Base-by-base conservation (phyloP, 2,329 filamentous ascomycete genomes). In the Blumeria graminis region DNA sequence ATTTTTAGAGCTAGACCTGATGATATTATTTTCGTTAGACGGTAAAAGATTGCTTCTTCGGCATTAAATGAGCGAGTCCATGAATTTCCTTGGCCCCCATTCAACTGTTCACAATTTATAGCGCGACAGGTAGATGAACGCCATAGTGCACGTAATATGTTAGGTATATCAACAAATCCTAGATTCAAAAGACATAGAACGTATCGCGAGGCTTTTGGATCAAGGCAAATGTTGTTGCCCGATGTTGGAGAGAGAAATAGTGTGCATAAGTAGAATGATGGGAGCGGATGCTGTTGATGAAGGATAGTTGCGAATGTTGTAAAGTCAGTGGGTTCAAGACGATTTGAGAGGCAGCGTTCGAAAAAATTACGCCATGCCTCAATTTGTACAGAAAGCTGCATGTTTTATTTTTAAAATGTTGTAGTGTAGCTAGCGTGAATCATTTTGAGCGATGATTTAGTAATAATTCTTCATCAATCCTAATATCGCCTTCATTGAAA, bases 121-220 rank as follows among this genome's bases (percentile, higher is more conserved):
- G 11, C 55, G 46, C 57, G 57, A 39, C 64, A 64, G 33, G 60
- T 65, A 9, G 64, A 80, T 64, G 77, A 79, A 56, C 71, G 74
- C 64, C 76, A 75, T 28, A 83, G 65, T 0, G 72, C 73, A 56
- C 68, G 69, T 51, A 84, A 69, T 33, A 82, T 70, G 0, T 75
- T 74, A 0, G 75, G 70, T 3, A 74, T 71, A 60, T 79, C 73
- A 58, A 82, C 68, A 57, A 75, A 70, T 35, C 71, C 69, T 52
- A 72, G 71, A 35, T 71, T 68, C 46, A 75, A 70, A 51, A 83
- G 71, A 16, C 72, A 68, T 60, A 80, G 72, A 9, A 82, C 65
- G 63, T 81, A 84, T n/a, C 70, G 72, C 0, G 74, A 72, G 8
- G 81, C 71, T 59, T 77, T 74, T 8, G 77, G 76, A 61, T 83